Evolutionary conservation across 805 yeast species (phyloP).

Genomic region (Pichia paraexigua): DNA sequence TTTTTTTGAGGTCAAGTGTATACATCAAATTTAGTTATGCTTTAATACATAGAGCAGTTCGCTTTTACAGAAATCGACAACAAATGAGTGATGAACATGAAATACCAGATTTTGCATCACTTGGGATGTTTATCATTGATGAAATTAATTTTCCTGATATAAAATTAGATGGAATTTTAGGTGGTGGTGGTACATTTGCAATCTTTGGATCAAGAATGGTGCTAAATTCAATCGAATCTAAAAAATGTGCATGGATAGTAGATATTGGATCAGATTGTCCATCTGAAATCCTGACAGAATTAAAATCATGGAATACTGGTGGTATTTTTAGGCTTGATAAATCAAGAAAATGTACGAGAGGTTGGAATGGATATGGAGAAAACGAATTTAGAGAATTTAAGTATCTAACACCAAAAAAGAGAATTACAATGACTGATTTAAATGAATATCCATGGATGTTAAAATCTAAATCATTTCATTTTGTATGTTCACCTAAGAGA

Average conservation of each 20-base stretch:
- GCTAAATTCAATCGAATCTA: slow-evolving; percentile 29
- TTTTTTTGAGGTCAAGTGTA: neutral
- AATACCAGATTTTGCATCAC: slow-evolving; percentile 39
- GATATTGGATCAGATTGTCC: slow-evolving; percentile 84
- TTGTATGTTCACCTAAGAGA: slow-evolving; percentile 66
- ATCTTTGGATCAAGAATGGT: slow-evolving; percentile 64
- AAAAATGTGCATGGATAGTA: slow-evolving; percentile 54
- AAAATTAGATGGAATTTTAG: slow-evolving; percentile 48
- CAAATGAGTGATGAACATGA: neutral
- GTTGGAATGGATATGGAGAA: slow-evolving; percentile 66
- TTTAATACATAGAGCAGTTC: too few species aligned
- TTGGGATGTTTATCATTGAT: slow-evolving; percentile 89
- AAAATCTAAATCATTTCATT: slow-evolving; percentile 46
- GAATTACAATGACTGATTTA: slow-evolving; percentile 53
- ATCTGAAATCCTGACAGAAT: slow-evolving; percentile 29
- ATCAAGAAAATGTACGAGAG: slow-evolving; percentile 63
- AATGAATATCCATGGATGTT: slow-evolving; percentile 30
- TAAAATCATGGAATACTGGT: slow-evolving; percentile 58
- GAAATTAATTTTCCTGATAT: slow-evolving; percentile 56
- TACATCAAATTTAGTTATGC: neutral
- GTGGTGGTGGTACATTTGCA: slow-evolving; percentile 89
- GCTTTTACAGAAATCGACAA: neutral
- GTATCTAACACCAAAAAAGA: slow-evolving; percentile 52
- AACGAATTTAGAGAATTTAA: slow-evolving; percentile 54
- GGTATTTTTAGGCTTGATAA: slow-evolving; percentile 44